Evolutionary conservation across 208 protist species (phyloP).

Genomic region (Crithidia expoeki): DNA sequence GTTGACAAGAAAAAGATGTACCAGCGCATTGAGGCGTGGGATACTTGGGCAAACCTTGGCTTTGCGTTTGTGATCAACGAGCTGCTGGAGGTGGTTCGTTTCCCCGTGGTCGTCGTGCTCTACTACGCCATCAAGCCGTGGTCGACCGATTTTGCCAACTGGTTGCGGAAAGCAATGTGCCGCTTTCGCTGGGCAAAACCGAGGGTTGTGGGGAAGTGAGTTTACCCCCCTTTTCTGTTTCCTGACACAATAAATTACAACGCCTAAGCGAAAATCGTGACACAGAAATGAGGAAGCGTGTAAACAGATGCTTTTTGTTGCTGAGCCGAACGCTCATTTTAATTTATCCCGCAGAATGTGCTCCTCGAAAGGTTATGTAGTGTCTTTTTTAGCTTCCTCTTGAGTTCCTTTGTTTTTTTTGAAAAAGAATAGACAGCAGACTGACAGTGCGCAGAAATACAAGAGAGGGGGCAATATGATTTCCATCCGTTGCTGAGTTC

Average conservation of each 20-base stretch:
- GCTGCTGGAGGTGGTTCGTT: constrained; percentile 50
- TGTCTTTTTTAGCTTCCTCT: neutral
- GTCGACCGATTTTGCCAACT: constrained; percentile 23
- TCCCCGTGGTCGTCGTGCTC: constrained; percentile 55
- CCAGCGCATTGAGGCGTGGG: constrained; percentile 53
- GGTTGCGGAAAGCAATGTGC: neutral
- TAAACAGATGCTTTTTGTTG: too few species aligned
- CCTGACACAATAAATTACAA: too few species aligned
- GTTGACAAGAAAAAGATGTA: constrained; percentile 52
- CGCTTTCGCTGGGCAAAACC: constrained; percentile 7
- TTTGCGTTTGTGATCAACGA: constrained; percentile 70
- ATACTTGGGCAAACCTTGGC: constrained; percentile 54
- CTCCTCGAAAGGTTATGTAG: too few species aligned
- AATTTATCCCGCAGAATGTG: too few species aligned
- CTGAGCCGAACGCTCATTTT: too few species aligned
- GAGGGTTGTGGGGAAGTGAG: neutral
- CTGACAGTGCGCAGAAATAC: too few species aligned
- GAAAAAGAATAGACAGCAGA: neutral
- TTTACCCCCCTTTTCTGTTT: too few species aligned
- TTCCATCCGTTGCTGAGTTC: too few species aligned
- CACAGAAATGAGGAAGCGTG: too few species aligned
- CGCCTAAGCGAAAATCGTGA: too few species aligned
- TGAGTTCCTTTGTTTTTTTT: constrained; percentile 3
- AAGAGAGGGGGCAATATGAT: too few species aligned
- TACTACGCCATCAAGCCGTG: constrained; percentile 34